Percentiles rank a stretch among this genome's conserved stretches.
phyloP scores from a whole-genome alignment of 177 flowering plant genomes.

The Telopea speciosissima region DNA sequence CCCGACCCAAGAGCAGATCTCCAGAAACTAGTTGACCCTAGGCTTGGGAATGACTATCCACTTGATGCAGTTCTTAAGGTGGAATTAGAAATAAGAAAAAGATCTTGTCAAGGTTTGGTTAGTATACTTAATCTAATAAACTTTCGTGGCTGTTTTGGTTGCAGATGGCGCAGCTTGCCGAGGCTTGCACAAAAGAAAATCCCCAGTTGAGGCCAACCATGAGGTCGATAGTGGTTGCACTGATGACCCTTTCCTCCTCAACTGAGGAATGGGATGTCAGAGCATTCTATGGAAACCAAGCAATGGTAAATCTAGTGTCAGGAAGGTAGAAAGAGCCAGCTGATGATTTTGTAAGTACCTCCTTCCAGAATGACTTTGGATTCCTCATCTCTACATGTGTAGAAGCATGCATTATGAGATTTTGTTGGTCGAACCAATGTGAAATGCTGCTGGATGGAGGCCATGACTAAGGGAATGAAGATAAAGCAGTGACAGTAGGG shows the following conservation, averaged over 20 bases:
- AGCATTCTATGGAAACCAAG: conserved; percentile 68
- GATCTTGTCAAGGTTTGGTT: background rate
- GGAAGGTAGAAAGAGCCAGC: conserved; percentile 47
- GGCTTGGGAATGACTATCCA: conserved; percentile 73
- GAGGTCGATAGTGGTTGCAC: conserved; percentile 80
- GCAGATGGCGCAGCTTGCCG: conserved; percentile 84
- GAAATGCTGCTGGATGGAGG: background rate
- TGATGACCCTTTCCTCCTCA: conserved; percentile 75
- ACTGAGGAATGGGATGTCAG: conserved; percentile 86
- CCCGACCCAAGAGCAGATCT: conserved; percentile 58
- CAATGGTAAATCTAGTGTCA: conserved; percentile 64
- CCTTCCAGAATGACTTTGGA: background rate
- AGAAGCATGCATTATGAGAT: background rate
- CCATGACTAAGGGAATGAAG: background rate
- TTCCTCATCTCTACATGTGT: background rate
- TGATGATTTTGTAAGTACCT: background rate
- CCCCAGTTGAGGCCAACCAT: conserved; percentile 82
- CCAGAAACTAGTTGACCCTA: conserved; percentile 59
- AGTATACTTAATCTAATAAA: background rate
- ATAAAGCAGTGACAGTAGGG: background rate
- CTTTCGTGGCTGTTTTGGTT: conserved; percentile 8
- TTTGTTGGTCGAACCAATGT: background rate
- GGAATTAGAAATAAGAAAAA: conserved; percentile 4
- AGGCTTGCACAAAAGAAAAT: conserved; percentile 79
- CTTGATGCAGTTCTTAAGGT: conserved; percentile 75